These are phyloP conservation scores for Wickerhamiella cacticola DNA, from an alignment of 805 yeast genomes.

Conservation along the genomic window DNA sequence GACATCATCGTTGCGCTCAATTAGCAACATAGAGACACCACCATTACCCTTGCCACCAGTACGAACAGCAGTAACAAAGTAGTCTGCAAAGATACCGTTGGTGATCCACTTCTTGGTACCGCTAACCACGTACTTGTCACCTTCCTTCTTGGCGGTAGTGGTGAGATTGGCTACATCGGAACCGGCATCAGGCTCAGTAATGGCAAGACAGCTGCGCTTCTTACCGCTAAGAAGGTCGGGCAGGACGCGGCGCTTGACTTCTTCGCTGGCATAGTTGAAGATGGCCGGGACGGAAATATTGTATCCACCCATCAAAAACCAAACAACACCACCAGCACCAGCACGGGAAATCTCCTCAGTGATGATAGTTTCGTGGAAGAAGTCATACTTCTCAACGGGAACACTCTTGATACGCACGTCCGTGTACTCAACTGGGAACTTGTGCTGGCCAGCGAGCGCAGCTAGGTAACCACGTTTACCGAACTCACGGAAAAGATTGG, in stretches of 20 bases:
- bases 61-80: conserved; percentile 35
- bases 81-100: conserved; percentile 34
- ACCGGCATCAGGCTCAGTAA: conserved; percentile 37
- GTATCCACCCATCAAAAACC: conserved; percentile 34
- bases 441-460: conserved; percentile 30
- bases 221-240: conserved; percentile 31
- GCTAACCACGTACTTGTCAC: conserved; percentile 30
- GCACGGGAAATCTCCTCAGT: conserved; percentile 32
- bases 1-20: conserved; percentile 32
- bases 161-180: conserved; percentile 35
- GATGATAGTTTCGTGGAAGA: conserved; percentile 31
- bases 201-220: conserved; percentile 33
- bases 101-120: conserved; percentile 39
- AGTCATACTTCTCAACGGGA: conserved; percentile 30
- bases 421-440: conserved; percentile 31
- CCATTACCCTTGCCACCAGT: conserved; percentile 33
- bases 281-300: conserved; percentile 35
- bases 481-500: conserved; percentile 27
- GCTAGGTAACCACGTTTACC: conserved; percentile 33
- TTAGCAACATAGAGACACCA: conserved; percentile 32
- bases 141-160: conserved; percentile 32
- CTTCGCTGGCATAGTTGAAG: conserved; percentile 27
- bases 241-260: conserved; percentile 28
- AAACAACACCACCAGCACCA: conserved; percentile 34
- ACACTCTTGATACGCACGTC: conserved; percentile 29